phyloP scores from a whole-genome alignment of 441 rosid species.

The Jatropha podagrica region DNA sequence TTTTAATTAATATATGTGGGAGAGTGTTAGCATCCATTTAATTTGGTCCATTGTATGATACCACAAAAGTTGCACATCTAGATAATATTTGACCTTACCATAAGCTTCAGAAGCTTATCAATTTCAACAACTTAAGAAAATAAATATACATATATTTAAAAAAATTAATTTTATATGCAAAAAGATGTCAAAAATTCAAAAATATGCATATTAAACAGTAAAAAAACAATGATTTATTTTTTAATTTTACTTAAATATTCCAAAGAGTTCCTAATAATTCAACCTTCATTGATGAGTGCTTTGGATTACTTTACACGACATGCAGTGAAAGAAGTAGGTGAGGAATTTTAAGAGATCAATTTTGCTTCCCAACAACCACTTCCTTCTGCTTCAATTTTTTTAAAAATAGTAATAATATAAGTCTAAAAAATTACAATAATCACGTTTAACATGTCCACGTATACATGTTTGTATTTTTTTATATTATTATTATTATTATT shows the following conservation, averaged over 20 bases:
- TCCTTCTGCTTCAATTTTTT: constrained; percentile 1
- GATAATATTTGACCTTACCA: constrained; percentile 17
- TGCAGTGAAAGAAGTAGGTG: constrained; percentile 10
- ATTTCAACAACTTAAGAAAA: background rate
- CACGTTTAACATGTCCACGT: background rate
- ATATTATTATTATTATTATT: too few relatives aligned
- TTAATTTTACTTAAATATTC: too few relatives aligned
- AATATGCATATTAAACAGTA: too few relatives aligned
- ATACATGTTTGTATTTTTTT: background rate
- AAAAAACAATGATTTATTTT: too few relatives aligned
- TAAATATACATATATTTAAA: too few relatives aligned
- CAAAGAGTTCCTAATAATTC: too few relatives aligned
- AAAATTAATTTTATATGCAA: too few relatives aligned
- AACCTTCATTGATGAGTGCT: too few relatives aligned
- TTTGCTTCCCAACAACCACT: constrained; percentile 16
- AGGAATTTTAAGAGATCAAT: background rate
- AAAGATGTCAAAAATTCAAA: too few relatives aligned
- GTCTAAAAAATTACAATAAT: background rate
- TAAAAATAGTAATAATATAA: background rate
- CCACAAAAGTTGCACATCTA: background rate
- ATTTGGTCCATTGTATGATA: background rate
- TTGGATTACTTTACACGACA: constrained; percentile 1
- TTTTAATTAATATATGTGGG: background rate
- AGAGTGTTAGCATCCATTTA: constrained; percentile 10
- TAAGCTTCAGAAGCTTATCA: background rate